These are phyloP conservation scores for Paramyrothecium roridum DNA, from an alignment of 2,329 filamentous ascomycete genomes.

Conservation along the genomic window DNA sequence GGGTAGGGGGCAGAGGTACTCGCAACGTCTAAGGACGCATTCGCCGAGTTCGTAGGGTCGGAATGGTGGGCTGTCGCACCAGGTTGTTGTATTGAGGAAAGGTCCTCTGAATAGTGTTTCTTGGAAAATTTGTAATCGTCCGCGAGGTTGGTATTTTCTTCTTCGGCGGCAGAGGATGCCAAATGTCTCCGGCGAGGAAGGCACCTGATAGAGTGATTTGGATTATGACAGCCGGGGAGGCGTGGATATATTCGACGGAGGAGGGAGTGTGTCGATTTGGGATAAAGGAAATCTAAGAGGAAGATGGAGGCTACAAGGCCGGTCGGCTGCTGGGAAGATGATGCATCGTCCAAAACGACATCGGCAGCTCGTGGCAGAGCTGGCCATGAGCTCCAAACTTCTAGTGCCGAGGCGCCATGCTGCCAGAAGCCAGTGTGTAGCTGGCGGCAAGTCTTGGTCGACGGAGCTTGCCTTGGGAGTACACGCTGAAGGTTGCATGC, in stretches of 20 bases:
- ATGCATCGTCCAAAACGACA: conserved; percentile 13
- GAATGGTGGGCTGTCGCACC: too few species aligned
- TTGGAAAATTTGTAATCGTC: not conserved
- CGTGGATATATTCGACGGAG: conserved; percentile 35
- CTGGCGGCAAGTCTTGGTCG: conserved; percentile 36
- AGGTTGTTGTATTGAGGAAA: not conserved
- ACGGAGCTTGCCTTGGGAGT: conserved; percentile 33
- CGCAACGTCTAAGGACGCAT: too few species aligned
- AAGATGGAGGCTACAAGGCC: conserved; percentile 43
- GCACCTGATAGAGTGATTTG: conserved; percentile 1
- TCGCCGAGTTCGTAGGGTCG: too few species aligned
- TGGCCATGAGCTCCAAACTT: conserved; percentile 42
- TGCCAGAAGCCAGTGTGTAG: conserved; percentile 52
- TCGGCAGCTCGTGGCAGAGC: conserved; percentile 22
- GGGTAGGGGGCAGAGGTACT: too few species aligned
- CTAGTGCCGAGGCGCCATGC: conserved; percentile 48
- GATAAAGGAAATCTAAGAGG: conserved; percentile 56
- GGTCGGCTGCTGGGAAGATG: conserved; percentile 16
- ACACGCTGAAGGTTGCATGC: conserved; percentile 52
- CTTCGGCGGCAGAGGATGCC: conserved; percentile 16
- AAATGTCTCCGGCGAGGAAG: conserved; percentile 20
- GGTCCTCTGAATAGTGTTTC: not conserved
- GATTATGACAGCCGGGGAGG: conserved; percentile 17
- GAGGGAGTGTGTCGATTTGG: conserved; percentile 38
- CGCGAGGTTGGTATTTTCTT: not conserved